Conservation (phyloP, 1,139 yeast genomes). For the Candida albicans region DNA sequence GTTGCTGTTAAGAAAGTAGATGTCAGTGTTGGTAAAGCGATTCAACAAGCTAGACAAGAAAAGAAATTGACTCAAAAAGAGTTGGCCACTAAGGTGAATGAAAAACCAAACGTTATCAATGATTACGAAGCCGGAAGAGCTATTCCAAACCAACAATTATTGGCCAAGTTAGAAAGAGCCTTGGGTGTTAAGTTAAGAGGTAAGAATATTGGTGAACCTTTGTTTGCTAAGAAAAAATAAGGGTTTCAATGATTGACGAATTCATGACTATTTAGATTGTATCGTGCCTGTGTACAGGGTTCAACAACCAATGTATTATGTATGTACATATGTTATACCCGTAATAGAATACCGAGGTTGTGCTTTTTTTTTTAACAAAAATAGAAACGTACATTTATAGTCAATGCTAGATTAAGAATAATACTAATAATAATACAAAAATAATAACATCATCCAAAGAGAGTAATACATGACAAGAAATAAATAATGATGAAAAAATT, state of each 20-base stretch:
- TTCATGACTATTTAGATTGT: slow-evolving; percentile 2
- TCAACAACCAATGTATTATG: background rate
- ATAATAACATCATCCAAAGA: background rate
- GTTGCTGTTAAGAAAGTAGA: slow-evolving; percentile 91
- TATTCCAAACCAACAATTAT: slow-evolving; percentile 90
- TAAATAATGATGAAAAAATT: slow-evolving; percentile 6
- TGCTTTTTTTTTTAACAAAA: background rate
- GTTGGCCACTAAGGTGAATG: slow-evolving; percentile 90
- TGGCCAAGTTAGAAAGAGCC: slow-evolving; percentile 90
- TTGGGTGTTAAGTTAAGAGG: slow-evolving; percentile 96
- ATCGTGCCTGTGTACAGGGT: background rate
- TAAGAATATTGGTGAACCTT: slow-evolving; percentile 90
- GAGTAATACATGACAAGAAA: slow-evolving; percentile 4
- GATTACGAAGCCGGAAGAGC: slow-evolving; percentile 98
- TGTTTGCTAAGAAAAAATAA: slow-evolving; percentile 70
- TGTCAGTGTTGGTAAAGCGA: slow-evolving; percentile 80
- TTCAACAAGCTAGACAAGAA: slow-evolving; percentile 83
- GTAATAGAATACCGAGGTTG: background rate
- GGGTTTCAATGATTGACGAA: background rate
- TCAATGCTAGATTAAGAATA: background rate
- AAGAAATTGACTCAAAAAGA: slow-evolving; percentile 93
- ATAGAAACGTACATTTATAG: background rate
- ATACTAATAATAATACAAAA: background rate
- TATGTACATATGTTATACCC: background rate
- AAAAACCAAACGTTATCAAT: slow-evolving; percentile 91